These are phyloP conservation scores for Conticribra guillardii DNA, from an alignment of 108 stramenopile genomes.

Conservation along the genomic window DNA sequence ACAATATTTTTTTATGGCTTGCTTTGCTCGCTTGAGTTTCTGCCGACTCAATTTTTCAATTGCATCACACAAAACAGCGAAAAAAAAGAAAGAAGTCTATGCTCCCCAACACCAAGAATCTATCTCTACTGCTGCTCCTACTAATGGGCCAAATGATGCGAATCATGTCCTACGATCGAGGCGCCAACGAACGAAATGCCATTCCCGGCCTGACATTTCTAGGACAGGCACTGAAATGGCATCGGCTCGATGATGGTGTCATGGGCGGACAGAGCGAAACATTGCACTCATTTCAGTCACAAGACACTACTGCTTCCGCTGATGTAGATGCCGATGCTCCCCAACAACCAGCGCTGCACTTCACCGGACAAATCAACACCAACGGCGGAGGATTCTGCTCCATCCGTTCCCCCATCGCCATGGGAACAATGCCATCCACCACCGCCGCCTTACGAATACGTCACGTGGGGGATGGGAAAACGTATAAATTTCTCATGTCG, in stretches of 20 bases:
- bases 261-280: conserved; percentile 77
- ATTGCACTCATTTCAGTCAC: conserved; percentile 16
- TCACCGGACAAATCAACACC: conserved; percentile 74
- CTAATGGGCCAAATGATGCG: conserved; percentile 63
- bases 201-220: conserved; percentile 48
- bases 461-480: conserved; percentile 70
- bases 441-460: conserved; percentile 41
- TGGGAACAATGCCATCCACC: conserved; percentile 42
- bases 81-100: no score
- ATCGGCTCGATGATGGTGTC: conserved; percentile 75
- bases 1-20: no score
- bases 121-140: not conserved
- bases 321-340: not conserved
- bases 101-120: no score
- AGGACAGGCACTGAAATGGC: conserved; percentile 53
- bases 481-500: conserved; percentile 70
- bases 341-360: conserved; percentile 40
- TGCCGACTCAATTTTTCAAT: no score
- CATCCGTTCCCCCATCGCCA: conserved; percentile 56
- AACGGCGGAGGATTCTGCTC: conserved; percentile 76
- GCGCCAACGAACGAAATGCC: conserved; percentile 58
- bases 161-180: conserved; percentile 62
- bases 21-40: no score
- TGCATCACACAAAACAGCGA: no score
- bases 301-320: not conserved